These are phyloP conservation scores for Collariella sp. DNA, from an alignment of 495 filamentous ascomycete genomes.

Conservation along the genomic window DNA sequence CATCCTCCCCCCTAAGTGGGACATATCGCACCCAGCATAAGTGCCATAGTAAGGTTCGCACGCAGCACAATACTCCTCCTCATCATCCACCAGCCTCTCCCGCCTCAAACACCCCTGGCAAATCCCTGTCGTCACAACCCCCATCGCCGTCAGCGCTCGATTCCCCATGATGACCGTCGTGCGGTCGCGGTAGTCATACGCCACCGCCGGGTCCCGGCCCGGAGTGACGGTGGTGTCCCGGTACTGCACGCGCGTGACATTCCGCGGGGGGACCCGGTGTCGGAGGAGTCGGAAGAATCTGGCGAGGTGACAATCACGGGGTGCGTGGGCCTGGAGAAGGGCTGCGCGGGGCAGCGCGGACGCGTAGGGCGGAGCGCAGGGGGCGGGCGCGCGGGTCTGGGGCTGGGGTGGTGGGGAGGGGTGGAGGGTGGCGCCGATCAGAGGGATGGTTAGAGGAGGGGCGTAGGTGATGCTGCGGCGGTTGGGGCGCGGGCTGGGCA, in stretches of 20 bases:
- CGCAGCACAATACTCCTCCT: background rate
- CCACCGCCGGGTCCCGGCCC: background rate
- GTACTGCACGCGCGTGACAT: background rate
- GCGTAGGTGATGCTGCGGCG: background rate
- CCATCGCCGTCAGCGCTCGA: background rate
- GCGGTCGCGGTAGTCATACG: background rate
- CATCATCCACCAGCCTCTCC: background rate
- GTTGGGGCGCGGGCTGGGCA: background rate
- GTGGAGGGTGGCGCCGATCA: background rate
- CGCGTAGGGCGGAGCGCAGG: background rate
- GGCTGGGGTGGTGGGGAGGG: background rate
- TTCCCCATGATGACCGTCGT: background rate
- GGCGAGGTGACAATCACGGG: background rate
- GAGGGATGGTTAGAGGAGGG: background rate
- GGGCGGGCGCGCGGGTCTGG: background rate
- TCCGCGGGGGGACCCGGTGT: background rate
- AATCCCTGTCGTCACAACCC: background rate
- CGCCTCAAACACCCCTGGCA: conserved; percentile 1
- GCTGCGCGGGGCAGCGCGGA: background rate
- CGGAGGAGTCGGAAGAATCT: background rate
- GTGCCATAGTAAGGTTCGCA: background rate
- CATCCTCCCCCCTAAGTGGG: background rate
- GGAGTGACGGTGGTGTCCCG: background rate
- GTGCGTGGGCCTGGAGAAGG: background rate
- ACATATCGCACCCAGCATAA: conserved; percentile 1